Evolutionary conservation across 164 flowering plant genomes (phyloP).

Genomic region (Nymphaea thermarum): DNA sequence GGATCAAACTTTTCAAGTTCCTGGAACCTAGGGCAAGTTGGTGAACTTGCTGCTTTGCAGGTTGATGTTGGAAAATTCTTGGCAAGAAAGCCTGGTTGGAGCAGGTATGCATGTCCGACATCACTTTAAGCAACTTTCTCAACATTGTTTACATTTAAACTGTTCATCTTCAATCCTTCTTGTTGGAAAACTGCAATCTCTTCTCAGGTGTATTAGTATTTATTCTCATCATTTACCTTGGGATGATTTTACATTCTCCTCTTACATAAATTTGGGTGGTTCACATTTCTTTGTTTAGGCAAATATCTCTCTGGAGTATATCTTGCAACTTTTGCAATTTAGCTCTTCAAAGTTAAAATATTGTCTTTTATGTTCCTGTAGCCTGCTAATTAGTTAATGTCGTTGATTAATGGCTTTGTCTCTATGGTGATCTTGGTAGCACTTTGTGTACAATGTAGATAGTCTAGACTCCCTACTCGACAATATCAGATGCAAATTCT

Average conservation of each 20-base stretch:
- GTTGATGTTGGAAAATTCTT: constrained; percentile 83
- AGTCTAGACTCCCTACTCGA: too few species aligned
- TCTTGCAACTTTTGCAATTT: too few species aligned
- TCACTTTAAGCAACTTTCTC: not conserved
- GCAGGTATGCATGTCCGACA: constrained; percentile 39
- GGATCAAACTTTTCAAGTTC: constrained; percentile 91
- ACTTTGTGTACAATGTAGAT: too few species aligned
- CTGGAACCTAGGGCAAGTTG: constrained; percentile 79
- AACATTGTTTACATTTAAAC: not conserved
- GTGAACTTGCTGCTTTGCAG: constrained; percentile 90
- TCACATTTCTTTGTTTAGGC: not conserved
- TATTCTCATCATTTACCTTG: too few species aligned
- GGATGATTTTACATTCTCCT: not conserved
- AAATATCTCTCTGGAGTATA: not conserved
- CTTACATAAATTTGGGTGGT: not conserved
- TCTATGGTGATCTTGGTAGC: too few species aligned
- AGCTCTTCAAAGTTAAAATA: too few species aligned
- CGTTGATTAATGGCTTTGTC: too few species aligned
- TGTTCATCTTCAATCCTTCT: not conserved
- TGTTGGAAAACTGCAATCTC: too few species aligned
- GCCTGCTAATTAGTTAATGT: too few species aligned
- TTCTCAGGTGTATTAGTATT: too few species aligned
- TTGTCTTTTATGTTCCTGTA: too few species aligned
- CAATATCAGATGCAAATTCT: too few species aligned
- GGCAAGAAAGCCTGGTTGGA: constrained; percentile 93